These are phyloP conservation scores for Pichia sp. DNA, from an alignment of 1,139 yeast genomes.

Conservation along the genomic window DNA sequence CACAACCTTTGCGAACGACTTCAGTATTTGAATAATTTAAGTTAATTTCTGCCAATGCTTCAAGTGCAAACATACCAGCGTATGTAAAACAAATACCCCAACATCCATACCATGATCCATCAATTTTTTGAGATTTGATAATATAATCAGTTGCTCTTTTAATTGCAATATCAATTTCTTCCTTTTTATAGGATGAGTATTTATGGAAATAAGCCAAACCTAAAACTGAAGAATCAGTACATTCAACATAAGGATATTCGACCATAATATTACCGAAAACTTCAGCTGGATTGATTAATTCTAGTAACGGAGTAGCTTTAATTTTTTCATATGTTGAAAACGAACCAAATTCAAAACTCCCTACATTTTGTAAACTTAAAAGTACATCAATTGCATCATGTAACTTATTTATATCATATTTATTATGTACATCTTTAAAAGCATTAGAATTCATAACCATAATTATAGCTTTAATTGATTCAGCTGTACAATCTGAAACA, in stretches of 20 bases:
- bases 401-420: conserved; percentile 49
- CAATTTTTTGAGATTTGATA: conserved; percentile 55
- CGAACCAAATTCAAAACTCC: conserved; percentile 78
- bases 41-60: conserved; percentile 74
- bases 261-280: conserved; percentile 98
- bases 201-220: conserved; percentile 78
- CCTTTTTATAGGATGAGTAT: conserved; percentile 55
- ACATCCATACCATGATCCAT: conserved; percentile 97
- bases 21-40: conserved; percentile 56
- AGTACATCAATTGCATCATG: conserved; percentile 68
- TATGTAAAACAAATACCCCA: conserved; percentile 98
- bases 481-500: conserved; percentile 96
- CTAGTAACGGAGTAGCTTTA: conserved; percentile 73
- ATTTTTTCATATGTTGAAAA: conserved; percentile 89
- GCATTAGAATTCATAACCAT: conserved; percentile 73
- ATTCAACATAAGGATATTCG: conserved; percentile 96
- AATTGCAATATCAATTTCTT: conserved; percentile 63
- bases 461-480: conserved; percentile 85
- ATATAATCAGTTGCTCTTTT: conserved; percentile 71
- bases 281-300: conserved; percentile 87
- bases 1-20: conserved; percentile 71
- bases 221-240: conserved; percentile 90
- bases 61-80: conserved; percentile 97
- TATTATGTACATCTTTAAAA: conserved; percentile 43
- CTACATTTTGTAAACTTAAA: conserved; percentile 67